These are phyloP conservation scores for Fonsecaea erecta DNA, from an alignment of 2,329 filamentous ascomycete species.

Conservation along the genomic window DNA sequence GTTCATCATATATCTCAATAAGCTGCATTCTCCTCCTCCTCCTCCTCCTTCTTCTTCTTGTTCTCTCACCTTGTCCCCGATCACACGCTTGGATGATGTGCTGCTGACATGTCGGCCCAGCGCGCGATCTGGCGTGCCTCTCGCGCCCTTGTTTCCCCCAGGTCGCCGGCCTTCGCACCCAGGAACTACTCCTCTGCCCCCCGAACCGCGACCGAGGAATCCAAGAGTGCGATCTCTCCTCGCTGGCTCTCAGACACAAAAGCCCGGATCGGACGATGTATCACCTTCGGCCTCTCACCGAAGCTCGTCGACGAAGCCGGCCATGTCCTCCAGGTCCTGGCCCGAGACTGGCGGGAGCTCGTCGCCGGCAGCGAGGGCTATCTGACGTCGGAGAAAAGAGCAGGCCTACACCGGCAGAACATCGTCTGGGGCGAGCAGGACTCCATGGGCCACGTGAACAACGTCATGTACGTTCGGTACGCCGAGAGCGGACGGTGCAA, in stretches of 20 bases:
- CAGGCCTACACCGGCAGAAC: slow-evolving; percentile 66
- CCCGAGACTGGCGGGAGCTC: slow-evolving; percentile 71
- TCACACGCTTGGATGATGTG: background rate
- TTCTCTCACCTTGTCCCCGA: too few relatives aligned
- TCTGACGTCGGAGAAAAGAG: slow-evolving; percentile 65
- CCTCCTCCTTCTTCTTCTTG: too few relatives aligned
- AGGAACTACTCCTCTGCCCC: slow-evolving; percentile 17
- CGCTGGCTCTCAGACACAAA: slow-evolving; percentile 74
- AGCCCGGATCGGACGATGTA: slow-evolving; percentile 71
- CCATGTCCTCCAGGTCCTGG: slow-evolving; percentile 63
- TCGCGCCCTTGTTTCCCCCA: slow-evolving; percentile 4
- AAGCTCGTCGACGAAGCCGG: slow-evolving; percentile 64
- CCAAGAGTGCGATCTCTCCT: slow-evolving; percentile 47
- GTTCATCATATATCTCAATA: background rate
- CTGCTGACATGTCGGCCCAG: slow-evolving; percentile 23
- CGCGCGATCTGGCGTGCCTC: slow-evolving; percentile 23
- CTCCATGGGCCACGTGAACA: slow-evolving; percentile 76
- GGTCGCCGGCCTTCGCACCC: background rate
- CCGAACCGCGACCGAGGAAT: slow-evolving; percentile 69
- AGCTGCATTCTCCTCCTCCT: background rate
- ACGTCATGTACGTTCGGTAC: slow-evolving; percentile 80
- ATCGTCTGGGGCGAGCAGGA: slow-evolving; percentile 79
- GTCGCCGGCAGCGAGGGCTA: slow-evolving; percentile 77
- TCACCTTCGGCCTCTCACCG: slow-evolving; percentile 70
- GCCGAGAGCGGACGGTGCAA: slow-evolving; percentile 81